phyloP scores from a whole-genome alignment of 495 filamentous ascomycete species.

The Glonium stellatum region DNA sequence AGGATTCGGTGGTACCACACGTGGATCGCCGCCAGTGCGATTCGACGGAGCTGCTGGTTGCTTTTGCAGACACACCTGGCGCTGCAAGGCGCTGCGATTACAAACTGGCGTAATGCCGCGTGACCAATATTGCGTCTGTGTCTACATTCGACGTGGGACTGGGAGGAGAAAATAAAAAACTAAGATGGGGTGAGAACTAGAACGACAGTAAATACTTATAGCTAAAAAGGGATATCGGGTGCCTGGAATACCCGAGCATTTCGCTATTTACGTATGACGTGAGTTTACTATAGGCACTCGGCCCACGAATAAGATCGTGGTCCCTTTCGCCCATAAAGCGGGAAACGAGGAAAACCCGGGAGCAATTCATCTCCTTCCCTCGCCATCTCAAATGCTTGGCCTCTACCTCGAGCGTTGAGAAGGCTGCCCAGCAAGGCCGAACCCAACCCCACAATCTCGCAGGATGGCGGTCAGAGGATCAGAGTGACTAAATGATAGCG shows the following conservation, averaged over 20 bases:
- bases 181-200: background rate
- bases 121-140: slow-evolving; percentile 1
- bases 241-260: background rate
- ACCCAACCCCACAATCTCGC: background rate
- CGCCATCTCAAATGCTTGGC: background rate
- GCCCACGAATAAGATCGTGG: background rate
- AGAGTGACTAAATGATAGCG: background rate
- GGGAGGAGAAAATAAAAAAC: background rate
- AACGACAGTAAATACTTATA: background rate
- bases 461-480: background rate
- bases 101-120: background rate
- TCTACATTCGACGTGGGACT: background rate
- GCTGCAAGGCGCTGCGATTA: slow-evolving; percentile 1
- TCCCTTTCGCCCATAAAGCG: background rate
- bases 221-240: background rate
- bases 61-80: slow-evolving; percentile 1
- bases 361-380: background rate
- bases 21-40: background rate
- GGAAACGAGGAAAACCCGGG: slow-evolving; percentile 4
- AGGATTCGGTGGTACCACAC: background rate
- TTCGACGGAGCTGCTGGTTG: background rate
- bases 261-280: background rate
- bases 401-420: background rate
- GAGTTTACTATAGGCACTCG: background rate
- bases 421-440: background rate